A percentile compares a stretch with the other conserved stretches of the same genome.
These are phyloP conservation scores for Brassica incana DNA, from an alignment of 345 rosid genomes.

Conservation along the genomic window DNA sequence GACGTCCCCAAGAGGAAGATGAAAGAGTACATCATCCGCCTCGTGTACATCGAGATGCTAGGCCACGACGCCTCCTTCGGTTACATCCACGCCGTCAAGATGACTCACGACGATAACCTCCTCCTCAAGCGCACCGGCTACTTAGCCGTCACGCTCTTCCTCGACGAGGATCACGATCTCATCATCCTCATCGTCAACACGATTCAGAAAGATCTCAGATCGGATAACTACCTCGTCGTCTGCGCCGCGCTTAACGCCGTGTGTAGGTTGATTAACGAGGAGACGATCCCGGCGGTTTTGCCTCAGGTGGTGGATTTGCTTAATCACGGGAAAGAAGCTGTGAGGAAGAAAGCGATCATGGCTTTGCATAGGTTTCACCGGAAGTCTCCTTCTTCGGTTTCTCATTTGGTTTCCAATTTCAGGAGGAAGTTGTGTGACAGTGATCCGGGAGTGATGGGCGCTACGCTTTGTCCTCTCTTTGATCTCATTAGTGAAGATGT, in stretches of 20 bases:
- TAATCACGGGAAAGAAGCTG: slow-evolving; percentile 85
- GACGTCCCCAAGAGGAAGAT: slow-evolving; percentile 89
- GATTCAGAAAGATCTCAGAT: slow-evolving; percentile 93
- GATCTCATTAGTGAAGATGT: slow-evolving; percentile 76
- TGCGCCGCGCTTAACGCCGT: slow-evolving; percentile 91
- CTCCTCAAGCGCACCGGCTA: slow-evolving; percentile 91
- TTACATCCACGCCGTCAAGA: slow-evolving; percentile 96
- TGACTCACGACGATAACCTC: slow-evolving; percentile 90
- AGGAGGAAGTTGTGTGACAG: slow-evolving; percentile 92
- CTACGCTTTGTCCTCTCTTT: slow-evolving; percentile 91
- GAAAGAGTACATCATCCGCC: slow-evolving; percentile 90
- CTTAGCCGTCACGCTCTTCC: slow-evolving; percentile 86
- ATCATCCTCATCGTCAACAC: slow-evolving; percentile 93
- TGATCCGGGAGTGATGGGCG: slow-evolving; percentile 99
- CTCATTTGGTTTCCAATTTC: slow-evolving; percentile 83
- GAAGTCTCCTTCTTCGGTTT: slow-evolving; percentile 89
- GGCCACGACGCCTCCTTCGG: slow-evolving; percentile 99
- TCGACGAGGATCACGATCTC: slow-evolving; percentile 93
- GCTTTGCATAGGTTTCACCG: slow-evolving; percentile 88
- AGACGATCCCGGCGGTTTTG: slow-evolving; percentile 95
- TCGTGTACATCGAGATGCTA: slow-evolving; percentile 92
- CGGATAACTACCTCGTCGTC: slow-evolving; percentile 84
- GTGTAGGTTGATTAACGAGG: slow-evolving; percentile 90
- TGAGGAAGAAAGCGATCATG: slow-evolving; percentile 97
- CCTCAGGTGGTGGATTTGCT: slow-evolving; percentile 88